Conservation (phyloP, 495 filamentous ascomycete genomes). For the Tuber aestivum region DNA sequence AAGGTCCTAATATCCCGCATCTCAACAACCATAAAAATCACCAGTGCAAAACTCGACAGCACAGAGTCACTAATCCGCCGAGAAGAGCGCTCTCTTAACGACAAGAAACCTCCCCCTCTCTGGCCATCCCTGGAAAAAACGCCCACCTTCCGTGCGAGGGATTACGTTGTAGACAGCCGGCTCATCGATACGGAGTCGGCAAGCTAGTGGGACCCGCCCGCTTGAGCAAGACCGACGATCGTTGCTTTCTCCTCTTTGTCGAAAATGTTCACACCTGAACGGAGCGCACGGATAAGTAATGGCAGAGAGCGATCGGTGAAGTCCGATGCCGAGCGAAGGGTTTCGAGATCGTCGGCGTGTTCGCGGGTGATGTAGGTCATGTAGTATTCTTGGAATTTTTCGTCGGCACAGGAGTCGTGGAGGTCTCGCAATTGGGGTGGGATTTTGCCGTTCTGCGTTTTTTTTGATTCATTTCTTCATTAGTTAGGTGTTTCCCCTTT, state of each 20-base stretch:
- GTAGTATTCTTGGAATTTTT: constrained; percentile 58
- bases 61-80: constrained; percentile 39
- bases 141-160: constrained; percentile 33
- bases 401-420: constrained; percentile 44
- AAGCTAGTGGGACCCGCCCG: neutral
- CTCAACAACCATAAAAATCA: constrained; percentile 39
- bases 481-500: neutral
- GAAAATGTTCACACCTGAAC: constrained; percentile 52
- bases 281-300: constrained; percentile 59
- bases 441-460: constrained; percentile 33
- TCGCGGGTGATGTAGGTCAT: constrained; percentile 59
- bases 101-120: constrained; percentile 35
- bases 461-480: constrained; percentile 10
- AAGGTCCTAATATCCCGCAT: constrained; percentile 33
- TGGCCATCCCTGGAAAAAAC: constrained; percentile 37
- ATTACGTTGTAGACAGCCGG: constrained; percentile 31
- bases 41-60: constrained; percentile 37
- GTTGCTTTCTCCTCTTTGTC: constrained; percentile 32
- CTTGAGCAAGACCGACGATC: constrained; percentile 12
- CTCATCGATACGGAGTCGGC: neutral
- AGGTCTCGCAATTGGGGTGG: constrained; percentile 31
- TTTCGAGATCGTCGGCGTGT: constrained; percentile 66
- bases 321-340: constrained; percentile 59
- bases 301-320: constrained; percentile 58
- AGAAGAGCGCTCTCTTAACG: constrained; percentile 37